Base-by-base conservation (phyloP, 257 asterid genomes). In the Jaltomata sinuosa region DNA sequence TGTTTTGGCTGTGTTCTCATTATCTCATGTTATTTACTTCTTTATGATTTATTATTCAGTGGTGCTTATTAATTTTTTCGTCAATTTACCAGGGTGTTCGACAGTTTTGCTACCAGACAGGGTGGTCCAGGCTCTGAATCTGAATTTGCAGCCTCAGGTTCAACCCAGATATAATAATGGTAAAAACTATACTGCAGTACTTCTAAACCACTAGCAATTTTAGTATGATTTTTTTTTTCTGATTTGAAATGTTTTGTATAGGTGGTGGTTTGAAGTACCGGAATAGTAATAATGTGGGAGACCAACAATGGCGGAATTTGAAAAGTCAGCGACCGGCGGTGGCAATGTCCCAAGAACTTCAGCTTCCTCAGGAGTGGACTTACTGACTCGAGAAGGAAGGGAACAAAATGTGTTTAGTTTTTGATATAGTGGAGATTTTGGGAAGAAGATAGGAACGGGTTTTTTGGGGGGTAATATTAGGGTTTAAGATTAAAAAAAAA, bases 301-400 rank as follows among this genome's bases (percentile, higher is more conserved):
- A 74, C 0, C 88, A 89, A 71, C 97, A 84, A 86, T 84, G 89
- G 84, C 84, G 84, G 11, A 69, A 36, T 52, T 53, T 61, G 14
- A 79, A 80, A 11, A 62, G 84, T 32, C 91, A 65, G 34, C 72
- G 87, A 1, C 42, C 40, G 18, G 45, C 29, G 0, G 87, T 84
- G 0, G 78, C 49, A n/a, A 84, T 83, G 86, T 83, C 85, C 67
- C 91, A 89, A 32, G 97, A 91, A 61, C 84, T 88, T 19, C 76
- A 90, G 84, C 97, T 93, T 29, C 97, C 98, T 18, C 96, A 87
- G 65, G 98, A 94, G 77, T 94, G 97, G 98, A 93, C 97, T 42
- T 93, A 94, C 81, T 94, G 87, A 87, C 7, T 11, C 3, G 3
- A 38, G 18, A 14, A 61, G 6, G 27, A 16, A 78, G 40, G 4